Evolutionary conservation across 2,329 filamentous ascomycete species (phyloP).

Genomic region (Nigrospora osmanthi): DNA sequence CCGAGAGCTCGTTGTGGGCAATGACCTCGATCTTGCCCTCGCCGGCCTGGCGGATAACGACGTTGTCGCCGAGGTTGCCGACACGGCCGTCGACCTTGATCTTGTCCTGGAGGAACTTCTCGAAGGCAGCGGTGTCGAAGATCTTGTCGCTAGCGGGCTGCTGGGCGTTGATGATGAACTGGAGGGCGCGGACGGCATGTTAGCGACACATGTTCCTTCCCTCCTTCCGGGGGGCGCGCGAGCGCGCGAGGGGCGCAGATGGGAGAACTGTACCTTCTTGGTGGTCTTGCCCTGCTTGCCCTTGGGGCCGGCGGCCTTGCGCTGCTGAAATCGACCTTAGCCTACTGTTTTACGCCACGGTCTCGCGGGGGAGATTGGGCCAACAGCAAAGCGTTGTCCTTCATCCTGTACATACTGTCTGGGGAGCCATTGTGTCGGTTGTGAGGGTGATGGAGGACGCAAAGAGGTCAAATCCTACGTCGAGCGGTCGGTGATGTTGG

Average conservation of each 20-base stretch:
- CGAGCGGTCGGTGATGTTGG: constrained; percentile 15
- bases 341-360: constrained; percentile 80
- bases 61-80: constrained; percentile 92
- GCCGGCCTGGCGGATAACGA: constrained; percentile 82
- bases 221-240: background rate
- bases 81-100: constrained; percentile 99
- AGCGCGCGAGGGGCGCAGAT: background rate
- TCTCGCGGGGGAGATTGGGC: constrained; percentile 44
- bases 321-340: constrained; percentile 67
- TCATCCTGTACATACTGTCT: constrained; percentile 69
- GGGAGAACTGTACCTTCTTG: constrained; percentile 62
- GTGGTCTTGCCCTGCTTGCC: constrained; percentile 66
- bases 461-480: constrained; percentile 59
- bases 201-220: background rate
- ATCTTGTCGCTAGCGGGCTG: constrained; percentile 99
- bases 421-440: constrained; percentile 69
- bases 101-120: constrained; percentile 99
- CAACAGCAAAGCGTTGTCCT: constrained; percentile 89
- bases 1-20: constrained; percentile 95
- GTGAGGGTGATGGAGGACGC: constrained; percentile 35
- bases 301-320: constrained; percentile 56
- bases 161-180: constrained; percentile 99
- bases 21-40: constrained; percentile 98
- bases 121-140: constrained; percentile 97
- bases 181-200: constrained; percentile 6